Evolutionary conservation across 805 yeast species (phyloP).

Genomic region (Candida ipomoeae): DNA sequence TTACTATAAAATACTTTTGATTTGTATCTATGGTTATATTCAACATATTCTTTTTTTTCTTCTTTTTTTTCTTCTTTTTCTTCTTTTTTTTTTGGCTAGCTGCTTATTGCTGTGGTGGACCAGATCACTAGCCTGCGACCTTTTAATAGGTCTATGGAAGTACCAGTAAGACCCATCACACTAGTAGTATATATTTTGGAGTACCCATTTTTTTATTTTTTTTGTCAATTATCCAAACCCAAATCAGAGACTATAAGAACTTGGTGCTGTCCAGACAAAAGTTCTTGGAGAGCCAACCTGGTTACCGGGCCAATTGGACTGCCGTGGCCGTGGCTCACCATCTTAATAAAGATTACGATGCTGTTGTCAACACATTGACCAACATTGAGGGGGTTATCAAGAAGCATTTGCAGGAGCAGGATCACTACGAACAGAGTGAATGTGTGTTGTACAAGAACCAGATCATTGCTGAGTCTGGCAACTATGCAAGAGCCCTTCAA

Average conservation of each 20-base stretch:
- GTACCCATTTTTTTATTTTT: no score
- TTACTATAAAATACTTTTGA: no score
- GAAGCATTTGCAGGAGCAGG: constrained; percentile 57
- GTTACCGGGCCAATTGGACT: constrained; percentile 89
- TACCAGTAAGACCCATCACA: no score
- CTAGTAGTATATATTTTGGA: no score
- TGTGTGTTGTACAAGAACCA: constrained; percentile 68
- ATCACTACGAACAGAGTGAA: constrained; percentile 73
- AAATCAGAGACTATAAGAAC: constrained; percentile 66
- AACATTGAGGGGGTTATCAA: constrained; percentile 73
- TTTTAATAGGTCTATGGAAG: no score
- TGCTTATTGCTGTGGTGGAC: no score
- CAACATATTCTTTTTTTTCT: no score
- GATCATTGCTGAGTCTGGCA: constrained; percentile 60
- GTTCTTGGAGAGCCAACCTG: constrained; percentile 69
- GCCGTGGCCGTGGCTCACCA: constrained; percentile 82
- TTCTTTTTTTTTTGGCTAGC: no score
- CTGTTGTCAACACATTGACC: constrained; percentile 66
- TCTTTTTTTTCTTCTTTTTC: no score
- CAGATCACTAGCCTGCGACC: no score
- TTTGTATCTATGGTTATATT: no score
- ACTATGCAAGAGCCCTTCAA: constrained; percentile 58
- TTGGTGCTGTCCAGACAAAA: constrained; percentile 61
- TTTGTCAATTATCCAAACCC: constrained; percentile 73
- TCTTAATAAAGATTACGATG: constrained; percentile 59